These are phyloP conservation scores for Termitomyces sp. DNA, from an alignment of 768 basidiomycete species.

Conservation along the genomic window DNA sequence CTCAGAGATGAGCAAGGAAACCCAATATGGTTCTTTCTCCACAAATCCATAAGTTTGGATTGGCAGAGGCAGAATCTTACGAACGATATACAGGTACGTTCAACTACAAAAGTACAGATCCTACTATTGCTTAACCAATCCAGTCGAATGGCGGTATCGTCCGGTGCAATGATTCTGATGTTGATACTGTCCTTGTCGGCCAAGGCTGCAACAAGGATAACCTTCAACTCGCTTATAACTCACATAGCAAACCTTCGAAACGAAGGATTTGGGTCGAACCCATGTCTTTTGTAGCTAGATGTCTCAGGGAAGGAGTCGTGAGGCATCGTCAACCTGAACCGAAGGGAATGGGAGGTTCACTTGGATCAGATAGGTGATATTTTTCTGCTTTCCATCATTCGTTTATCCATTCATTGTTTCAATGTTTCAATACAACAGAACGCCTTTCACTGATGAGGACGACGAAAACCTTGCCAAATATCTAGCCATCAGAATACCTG, in stretches of 20 bases:
- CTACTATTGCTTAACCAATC: not conserved
- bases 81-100: slow-evolving; percentile 28
- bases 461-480: slow-evolving; percentile 32
- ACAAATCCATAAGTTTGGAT: slow-evolving; percentile 23
- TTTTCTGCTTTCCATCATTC: not conserved
- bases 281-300: slow-evolving; percentile 13
- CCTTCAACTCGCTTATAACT: slow-evolving; percentile 16
- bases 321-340: slow-evolving; percentile 2
- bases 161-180: slow-evolving; percentile 4
- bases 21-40: slow-evolving; percentile 28
- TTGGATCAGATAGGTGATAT: not conserved
- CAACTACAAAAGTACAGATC: not conserved
- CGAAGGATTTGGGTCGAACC: slow-evolving; percentile 17
- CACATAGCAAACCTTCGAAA: slow-evolving; percentile 5
- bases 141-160: slow-evolving; percentile 20
- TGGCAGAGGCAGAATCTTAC: slow-evolving; percentile 17
- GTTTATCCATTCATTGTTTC: not conserved
- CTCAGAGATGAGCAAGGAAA: slow-evolving; percentile 21
- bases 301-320: slow-evolving; percentile 9
- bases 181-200: slow-evolving; percentile 22
- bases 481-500: slow-evolving; percentile 30
- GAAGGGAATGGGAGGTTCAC: slow-evolving; percentile 17
- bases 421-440: slow-evolving; percentile 11
- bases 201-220: slow-evolving; percentile 4
- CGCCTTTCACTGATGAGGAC: slow-evolving; percentile 31